Base-by-base conservation (phyloP, 1,139 yeast genomes). In the Saccharomyces uvarum region DNA sequence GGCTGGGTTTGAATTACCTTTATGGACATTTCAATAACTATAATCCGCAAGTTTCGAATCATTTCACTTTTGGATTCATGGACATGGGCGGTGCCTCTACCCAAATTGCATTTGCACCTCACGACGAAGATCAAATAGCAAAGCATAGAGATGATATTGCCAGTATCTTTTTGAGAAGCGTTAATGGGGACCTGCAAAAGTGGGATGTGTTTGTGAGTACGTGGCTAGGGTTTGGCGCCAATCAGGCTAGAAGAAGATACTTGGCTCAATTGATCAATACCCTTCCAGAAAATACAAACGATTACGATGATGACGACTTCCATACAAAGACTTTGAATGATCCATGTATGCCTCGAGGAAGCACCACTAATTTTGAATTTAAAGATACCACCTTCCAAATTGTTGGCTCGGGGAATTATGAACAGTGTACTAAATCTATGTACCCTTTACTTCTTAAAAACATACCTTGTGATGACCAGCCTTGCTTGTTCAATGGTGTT, bases 1-100 rank as follows among this genome's bases (percentile, higher is more conserved):
- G 95, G 95, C 65, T 86, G 29, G 87, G 87, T 0, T 71, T 86
- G 53, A 87, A 87, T 64, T 86, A 86, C 67, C 67, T 86, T 50
- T 75, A 80, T 76, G 83, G 82, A 0, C 78, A 76, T 61, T 76
- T 83, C 51, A 70, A 80, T 53, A 68, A 75, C 52, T 82, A 77
- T 63, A 75, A 77, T 47, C 51, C 66, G 0, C 58, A 66, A 1
- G 67, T 66, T 1, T 53, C 55, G 0, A 64, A 60, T 2, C 84
- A 79, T 61, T 74, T 75, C n/a, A 80, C 89, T 0, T 78, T 80
- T 55, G 95, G 95, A 1, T 86, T 87, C 63, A 85, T 87, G 91
- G 95, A 86, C 68, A 86, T 86, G 95, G 95, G 95, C 6, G 95
- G 95, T 19, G 95, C 95, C 0, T 85, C 91, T 2, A 84, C 90